Evolutionary conservation across 345 rosid species (phyloP).

Genomic region (Rhodamnia rubescens): DNA sequence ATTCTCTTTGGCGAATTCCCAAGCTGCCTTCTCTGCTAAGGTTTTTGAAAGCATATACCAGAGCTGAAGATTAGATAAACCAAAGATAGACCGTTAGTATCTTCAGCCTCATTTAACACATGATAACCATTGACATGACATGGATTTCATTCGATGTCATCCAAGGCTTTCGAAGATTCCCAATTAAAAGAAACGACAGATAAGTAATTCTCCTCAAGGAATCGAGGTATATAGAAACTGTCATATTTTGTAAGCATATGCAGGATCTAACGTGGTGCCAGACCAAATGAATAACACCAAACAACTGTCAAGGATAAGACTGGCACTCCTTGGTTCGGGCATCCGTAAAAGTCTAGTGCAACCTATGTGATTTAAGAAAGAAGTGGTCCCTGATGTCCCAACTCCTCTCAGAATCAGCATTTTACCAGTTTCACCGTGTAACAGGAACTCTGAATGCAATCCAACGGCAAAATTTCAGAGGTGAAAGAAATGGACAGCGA

Average conservation of each 20-base stretch:
- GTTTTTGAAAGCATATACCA: conserved; percentile 34
- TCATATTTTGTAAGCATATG: not conserved
- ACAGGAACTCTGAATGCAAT: not conserved
- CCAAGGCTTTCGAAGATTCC: not conserved
- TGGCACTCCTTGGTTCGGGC: not conserved
- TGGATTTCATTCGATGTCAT: not conserved
- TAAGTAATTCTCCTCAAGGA: not conserved
- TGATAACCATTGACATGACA: not conserved
- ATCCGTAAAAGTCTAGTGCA: not conserved
- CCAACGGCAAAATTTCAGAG: not conserved
- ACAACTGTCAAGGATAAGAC: not conserved
- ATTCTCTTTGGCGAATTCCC: conserved; percentile 28
- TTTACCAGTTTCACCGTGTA: not conserved
- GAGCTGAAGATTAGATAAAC: not conserved
- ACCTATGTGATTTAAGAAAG: not conserved
- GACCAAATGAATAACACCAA: not conserved
- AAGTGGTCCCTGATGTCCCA: not conserved
- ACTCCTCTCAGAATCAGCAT: not conserved
- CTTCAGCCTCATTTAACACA: not conserved
- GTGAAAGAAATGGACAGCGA: not conserved
- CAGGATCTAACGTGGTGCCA: not conserved
- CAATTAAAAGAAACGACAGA: not conserved
- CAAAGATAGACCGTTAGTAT: not conserved
- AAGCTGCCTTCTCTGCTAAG: conserved; percentile 36
- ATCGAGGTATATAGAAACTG: not conserved